Evolutionary conservation across 2,329 filamentous ascomycete species (phyloP), one percentile per base, ranked within the genome.

Genomic region (Penicillium concentricum): DNA sequence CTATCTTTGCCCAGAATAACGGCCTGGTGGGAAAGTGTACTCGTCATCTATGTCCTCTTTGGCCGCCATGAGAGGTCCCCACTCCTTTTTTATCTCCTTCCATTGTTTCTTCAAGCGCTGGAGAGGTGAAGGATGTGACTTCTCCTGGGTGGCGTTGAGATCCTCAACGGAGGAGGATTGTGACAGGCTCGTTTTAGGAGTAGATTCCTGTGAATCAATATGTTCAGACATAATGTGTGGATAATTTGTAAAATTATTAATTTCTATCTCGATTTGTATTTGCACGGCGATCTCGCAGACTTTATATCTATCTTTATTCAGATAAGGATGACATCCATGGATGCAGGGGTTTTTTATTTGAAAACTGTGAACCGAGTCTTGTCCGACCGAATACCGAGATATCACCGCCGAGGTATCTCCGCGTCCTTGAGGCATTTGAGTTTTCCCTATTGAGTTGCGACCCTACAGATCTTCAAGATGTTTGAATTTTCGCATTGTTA

Each of bases 11-110:
- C 64, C 62, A 3, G 57, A 60, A 53, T 58, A 62, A 32, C 59
- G 57, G 16, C 61, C 57, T 12, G 54, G 46, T 41, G 61, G 57
- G 51, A 67, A 66, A 28, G 62, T 65, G 45, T 67, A 65, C 16
- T 64, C 59, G 24, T 64, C 62, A n/a, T 65, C 41, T n/a, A 59
- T 42, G 22, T 51, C 37, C 18, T 60, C 56, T 39, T 61, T 66
- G 15, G 64, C 64, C 10, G 58, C 56, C 60, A 66, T 61, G 16
- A 62, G 53, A 15, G 61, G 61, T 8, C 57, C 60, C 61, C 61
- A 63, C 24, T 59, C 56, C 35, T 61, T 57, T 37, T 59, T 54
- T 6, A 60, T 35, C 1, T 32, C 28, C 9, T 45, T 35, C 39
- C 57, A 46, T n/a, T 46, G 53, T 32, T 61, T 54, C 39, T 60